Base-by-base conservation (phyloP, 2,329 filamentous ascomycete genomes). In the Dryadomyces sulphureus region DNA sequence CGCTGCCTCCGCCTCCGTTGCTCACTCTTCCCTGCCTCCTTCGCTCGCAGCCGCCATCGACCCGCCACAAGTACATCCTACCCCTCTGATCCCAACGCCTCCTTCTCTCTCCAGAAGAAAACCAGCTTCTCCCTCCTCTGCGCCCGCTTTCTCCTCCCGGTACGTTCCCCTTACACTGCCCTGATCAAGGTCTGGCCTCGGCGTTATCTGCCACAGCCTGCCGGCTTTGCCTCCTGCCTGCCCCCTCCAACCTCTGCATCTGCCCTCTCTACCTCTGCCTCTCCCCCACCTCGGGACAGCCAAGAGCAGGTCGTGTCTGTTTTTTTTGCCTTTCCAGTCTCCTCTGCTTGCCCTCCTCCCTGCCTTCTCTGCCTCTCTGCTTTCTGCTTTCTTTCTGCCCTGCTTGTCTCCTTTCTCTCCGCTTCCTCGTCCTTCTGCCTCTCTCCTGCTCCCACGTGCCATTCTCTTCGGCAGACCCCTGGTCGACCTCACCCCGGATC, bases 1-100 rank as follows among this genome's bases (percentile, higher is more conserved):
- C 30, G 17, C 27, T 16, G 11, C 45, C 12, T 34, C 49, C n/a
- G n/a, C n/a, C 46, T 50, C 54, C 20, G 20, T 19, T 20, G 20
- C 30, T 21, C 20, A 19, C 16, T 14, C 14, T 5, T 24, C 27
- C 14, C 8, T 42, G 6, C n/a, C 9, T 21, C 17, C 25, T 27
- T 4, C 12, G 2, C 4, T 4, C 34, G 34, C 34, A 7, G 32
- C 34, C 17, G 34, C 34, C 34, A n/a, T n/a, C 34, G 34, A 12
- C 17, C 27, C 27, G 3, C 27, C 27, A 32, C 17, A 20, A 21
- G 17, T 32, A 41, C 40, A 19, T 1, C 11, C 25, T 16, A 17
- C 40, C 22, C 4, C n/a, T 5, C 25, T 25, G 39, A 24, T 25
- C n/a, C 25, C 25, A 41, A 25, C 39, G n/a, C 7, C 39, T 17